Evolutionary conservation across 768 basidiomycete genomes (phyloP), one percentile per base, ranked within the genome.

Genomic region (Hortiboletus campestris): DNA sequence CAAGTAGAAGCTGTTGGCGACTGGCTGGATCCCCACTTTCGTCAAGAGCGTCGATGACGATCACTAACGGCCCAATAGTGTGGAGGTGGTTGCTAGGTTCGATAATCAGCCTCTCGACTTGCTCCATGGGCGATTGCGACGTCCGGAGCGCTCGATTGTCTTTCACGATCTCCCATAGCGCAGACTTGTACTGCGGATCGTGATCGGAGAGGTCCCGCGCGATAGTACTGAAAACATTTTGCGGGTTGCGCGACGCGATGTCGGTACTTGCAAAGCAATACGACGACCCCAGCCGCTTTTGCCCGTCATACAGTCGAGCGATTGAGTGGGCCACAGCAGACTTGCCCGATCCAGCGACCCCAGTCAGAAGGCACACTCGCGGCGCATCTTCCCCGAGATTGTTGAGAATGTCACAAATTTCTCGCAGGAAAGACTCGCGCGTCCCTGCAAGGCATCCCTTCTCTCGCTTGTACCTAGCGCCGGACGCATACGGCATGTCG

Each of bases 1-100:
- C 40, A 8, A 13, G 2, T 9, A 74, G 60, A 22, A 71, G 53
- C 2, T 38, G 39, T n/a, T 29, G 39, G 13, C 63, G 62, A 38
- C 19, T 4, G 10, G n/a, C 36, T 13, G n/a, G 22, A 19, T 63
- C 42, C 7, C 56, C 59, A 32, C 61, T 62, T 22, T 61, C 58
- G 38, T 69, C 67, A 17, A 72, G 54, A 7, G 51, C 69, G 38
- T 74, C 72, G 11, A 73, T 60, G 41, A 74, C 59, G 22, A 72
- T 53, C 14, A 72, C 46, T 4, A 72, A 48, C 9, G 71, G 72
- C 2, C 66, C 63, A 31, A 62, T 25, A 17, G 50, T 36, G 12
- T 55, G 52, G 17, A 68, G n/a, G 7, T 49, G 25, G 22, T 36
- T 11, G 9, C 59, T 55, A 12, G 70, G 68, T 31, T 19, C 39